Evolutionary conservation across 192 early-diverging fungal species (phyloP).

Genomic region (Mortierella hygrophila): DNA sequence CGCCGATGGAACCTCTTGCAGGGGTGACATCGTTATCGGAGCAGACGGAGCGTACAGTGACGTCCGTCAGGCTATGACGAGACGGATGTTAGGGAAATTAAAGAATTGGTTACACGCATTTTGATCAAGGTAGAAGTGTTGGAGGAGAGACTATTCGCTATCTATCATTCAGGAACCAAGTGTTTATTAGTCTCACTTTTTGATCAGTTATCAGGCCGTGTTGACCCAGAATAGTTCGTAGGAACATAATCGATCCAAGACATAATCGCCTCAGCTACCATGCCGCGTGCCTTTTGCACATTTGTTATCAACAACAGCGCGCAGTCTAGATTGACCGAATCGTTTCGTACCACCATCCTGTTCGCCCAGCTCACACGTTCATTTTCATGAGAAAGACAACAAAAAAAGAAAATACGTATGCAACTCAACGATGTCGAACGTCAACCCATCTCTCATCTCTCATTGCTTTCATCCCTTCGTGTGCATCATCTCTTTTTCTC

Average conservation of each 20-base stretch:
- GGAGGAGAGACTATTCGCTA: too few relatives aligned
- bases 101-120: too few relatives aligned
- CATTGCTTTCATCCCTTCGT: not conserved
- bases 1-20: not conserved
- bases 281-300: too few relatives aligned
- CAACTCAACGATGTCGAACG: not conserved
- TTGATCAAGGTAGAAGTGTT: too few relatives aligned
- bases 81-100: too few relatives aligned
- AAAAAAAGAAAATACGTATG: not conserved
- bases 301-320: too few relatives aligned
- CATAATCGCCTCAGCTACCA: too few relatives aligned
- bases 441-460: too few relatives aligned
- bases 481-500: not conserved
- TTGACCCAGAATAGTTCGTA: too few relatives aligned
- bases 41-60: slow-evolving; percentile 25
- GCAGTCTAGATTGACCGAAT: too few relatives aligned
- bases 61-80: not conserved
- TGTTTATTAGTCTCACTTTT: not conserved
- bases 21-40: slow-evolving; percentile 21
- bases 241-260: too few relatives aligned
- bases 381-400: not conserved
- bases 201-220: not conserved
- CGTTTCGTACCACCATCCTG: not conserved
- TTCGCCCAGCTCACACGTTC: not conserved
- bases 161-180: not conserved